Base-by-base conservation (phyloP, 2,329 filamentous ascomycete species). In the Nemania serpens region DNA sequence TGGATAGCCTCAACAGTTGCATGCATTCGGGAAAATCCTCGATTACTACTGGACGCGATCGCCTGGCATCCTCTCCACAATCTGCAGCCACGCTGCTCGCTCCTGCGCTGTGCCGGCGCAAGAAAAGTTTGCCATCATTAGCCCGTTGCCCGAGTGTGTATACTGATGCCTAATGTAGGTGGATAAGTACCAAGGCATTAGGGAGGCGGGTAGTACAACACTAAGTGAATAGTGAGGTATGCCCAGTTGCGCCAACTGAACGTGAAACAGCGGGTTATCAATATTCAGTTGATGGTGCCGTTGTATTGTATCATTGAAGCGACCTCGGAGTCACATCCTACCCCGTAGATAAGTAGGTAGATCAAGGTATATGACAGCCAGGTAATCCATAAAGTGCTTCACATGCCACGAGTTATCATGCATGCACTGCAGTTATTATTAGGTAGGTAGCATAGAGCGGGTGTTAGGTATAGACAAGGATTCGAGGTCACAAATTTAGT, bases 1-100 rank as follows among this genome's bases (percentile, higher is more conserved):
- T 62, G 56, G 56, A 41, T 59, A 62, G 60, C 56, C 60, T 59
- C 55, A 62, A 52, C 41, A 48, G 46, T 59, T 55, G 59, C 54
- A 20, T 18, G 36, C 46, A 10, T 36, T 45, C 45, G 25, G 42
- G 41, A 5, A 5, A 45, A 52, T 42, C 7, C 48, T 34, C 29
- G n/a, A 48, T 39, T 34, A 51, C 52, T 46, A 62, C 52, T 62
- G 60, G 60, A 37, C 18, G 15, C 18, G 25, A 39, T 17, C 15
- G 46, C 33, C 46, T 22, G 34, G 51, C 36, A 42, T 60, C 12
- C 37, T 37, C 51, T 62, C 60, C 60, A 56, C 51, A 56, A 49
- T 12, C 42, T 51, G 50, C 60, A 56, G 60, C 51, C 51, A 58
- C 46, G 42, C 43, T 50, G 55, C 55, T 55, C 46, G 33, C 20